A percentile compares a stretch with the other conserved stretches of the same genome.
phyloP scores from a whole-genome alignment of 768 basidiomycete genomes.

The Collybiopsis luxurians region DNA sequence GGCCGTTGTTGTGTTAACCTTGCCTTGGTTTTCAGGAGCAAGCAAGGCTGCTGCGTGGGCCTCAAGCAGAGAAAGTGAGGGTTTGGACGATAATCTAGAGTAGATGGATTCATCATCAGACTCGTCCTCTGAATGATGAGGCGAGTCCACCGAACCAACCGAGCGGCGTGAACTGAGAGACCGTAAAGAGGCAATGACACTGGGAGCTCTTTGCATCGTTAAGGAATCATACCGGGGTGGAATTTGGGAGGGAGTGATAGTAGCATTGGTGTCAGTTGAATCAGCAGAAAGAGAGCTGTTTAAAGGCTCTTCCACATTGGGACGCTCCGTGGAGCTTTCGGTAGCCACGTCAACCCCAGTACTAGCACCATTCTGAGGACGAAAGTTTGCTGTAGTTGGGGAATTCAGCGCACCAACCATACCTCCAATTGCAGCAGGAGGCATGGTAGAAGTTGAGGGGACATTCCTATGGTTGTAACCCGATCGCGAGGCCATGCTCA shows the following conservation, averaged over 20 bases:
- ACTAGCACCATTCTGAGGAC: neutral
- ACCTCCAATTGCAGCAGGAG: constrained; percentile 11
- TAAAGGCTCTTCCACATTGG: neutral
- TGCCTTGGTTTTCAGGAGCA: neutral
- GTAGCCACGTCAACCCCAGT: neutral
- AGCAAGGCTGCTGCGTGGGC: constrained; percentile 3
- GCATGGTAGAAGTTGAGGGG: constrained; percentile 19
- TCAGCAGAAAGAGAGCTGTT: neutral
- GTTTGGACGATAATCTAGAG: constrained; percentile 2
- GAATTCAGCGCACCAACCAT: constrained; percentile 1
- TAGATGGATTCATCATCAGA: constrained; percentile 7
- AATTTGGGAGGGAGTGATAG: constrained; percentile 1
- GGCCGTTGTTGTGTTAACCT: constrained; percentile 3
- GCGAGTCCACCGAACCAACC: neutral
- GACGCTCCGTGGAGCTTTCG: neutral
- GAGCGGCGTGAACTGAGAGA: neutral
- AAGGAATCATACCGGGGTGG: constrained; percentile 6
- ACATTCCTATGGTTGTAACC: constrained; percentile 13
- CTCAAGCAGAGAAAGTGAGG: neutral
- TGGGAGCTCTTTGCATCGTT: constrained; percentile 6
- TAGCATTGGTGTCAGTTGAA: neutral
- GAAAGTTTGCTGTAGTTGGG: neutral
- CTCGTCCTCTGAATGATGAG: constrained; percentile 4
- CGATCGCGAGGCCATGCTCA: constrained; percentile 1
- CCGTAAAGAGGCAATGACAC: neutral